A percentile compares a stretch with the other conserved stretches of the same genome.
Evolutionary conservation across 169 alveolate genomes (phyloP).

Genomic region (Plasmodium coatneyi): DNA sequence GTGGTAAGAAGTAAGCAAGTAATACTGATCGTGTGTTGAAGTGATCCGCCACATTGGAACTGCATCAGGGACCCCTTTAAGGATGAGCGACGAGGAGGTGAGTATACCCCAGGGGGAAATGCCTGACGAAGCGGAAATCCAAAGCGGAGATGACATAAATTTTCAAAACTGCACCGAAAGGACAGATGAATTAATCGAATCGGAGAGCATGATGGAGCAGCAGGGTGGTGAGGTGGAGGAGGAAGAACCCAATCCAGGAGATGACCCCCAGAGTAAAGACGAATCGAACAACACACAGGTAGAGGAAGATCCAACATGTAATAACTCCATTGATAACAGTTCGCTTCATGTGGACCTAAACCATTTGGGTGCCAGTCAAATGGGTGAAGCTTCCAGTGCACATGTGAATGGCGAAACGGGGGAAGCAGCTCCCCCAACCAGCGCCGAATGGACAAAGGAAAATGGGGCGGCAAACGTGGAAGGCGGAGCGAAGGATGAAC

Average conservation of each 20-base stretch:
- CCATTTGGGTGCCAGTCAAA: not conserved
- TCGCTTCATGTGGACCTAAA: not conserved
- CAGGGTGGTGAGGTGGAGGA: not conserved
- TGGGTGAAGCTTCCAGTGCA: not conserved
- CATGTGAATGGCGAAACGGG: not conserved
- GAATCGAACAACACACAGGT: not conserved
- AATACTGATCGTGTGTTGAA: not conserved
- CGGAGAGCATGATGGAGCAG: not conserved
- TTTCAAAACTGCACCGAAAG: no score
- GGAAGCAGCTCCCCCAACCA: not conserved
- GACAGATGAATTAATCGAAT: not conserved
- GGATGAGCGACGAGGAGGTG: not conserved
- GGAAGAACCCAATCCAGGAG: not conserved
- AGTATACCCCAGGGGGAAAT: not conserved
- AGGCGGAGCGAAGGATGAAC: not conserved
- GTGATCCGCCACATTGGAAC: not conserved
- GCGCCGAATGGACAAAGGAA: not conserved
- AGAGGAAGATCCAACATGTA: not conserved
- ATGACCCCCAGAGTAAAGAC: not conserved
- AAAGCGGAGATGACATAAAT: not conserved
- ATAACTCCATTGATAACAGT: not conserved
- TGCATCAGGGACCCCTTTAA: not conserved
- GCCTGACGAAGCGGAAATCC: not conserved
- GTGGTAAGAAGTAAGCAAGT: not conserved
- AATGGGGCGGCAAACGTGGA: not conserved